Base-by-base conservation (phyloP, 768 basidiomycete species). In the Leucocoprinus leucothites region DNA sequence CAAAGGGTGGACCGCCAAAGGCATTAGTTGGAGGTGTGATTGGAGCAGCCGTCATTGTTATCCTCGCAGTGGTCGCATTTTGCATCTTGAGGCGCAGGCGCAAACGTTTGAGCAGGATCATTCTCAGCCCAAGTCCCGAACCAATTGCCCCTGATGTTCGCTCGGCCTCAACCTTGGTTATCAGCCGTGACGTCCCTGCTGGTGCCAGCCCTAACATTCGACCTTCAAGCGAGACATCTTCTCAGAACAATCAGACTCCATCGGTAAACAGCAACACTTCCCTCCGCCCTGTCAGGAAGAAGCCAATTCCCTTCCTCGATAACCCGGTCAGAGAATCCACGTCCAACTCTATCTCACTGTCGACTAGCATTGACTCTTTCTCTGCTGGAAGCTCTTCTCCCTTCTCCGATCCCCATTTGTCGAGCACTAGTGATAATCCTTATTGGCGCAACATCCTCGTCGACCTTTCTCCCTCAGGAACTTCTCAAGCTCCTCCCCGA, bases 11-110 rank as follows among this genome's bases (percentile, higher is more conserved):
- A 5, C 53, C 53, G 8, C 28, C 53, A 6, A 34, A 19, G 18
- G 26, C 34, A 9, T 48, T 55, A 11, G 41, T 55, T 26, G 53
- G 53, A 31, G 53, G 53, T 28, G 53, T 55, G 5, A 55, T 55
- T 14, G 53, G 18, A 28, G 53, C 53, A 5, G 26, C 46, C 3
- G 46, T 48, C 21, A 41, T 55, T 35, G 38, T 55, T 11, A 48
- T 55, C 19, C 41, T 55, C 14, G 45, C 38, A 9, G 19, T 55
- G n/a, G n/a, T 55, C 16, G 53, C 46, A 14, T 55, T 55, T 36
- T 55, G 35, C 22, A 28, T 55, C 40, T 18, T 55, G 36, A 55
- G 53, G 36, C 53, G 35, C 36, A 47, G 40, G n/a, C 46, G 53
- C 53, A 36, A 13, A 19, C 46, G 25, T 18, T 38, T 40, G 9